Evolutionary conservation across 805 yeast species (phyloP).

Genomic region (Yarrowia divulgata): DNA sequence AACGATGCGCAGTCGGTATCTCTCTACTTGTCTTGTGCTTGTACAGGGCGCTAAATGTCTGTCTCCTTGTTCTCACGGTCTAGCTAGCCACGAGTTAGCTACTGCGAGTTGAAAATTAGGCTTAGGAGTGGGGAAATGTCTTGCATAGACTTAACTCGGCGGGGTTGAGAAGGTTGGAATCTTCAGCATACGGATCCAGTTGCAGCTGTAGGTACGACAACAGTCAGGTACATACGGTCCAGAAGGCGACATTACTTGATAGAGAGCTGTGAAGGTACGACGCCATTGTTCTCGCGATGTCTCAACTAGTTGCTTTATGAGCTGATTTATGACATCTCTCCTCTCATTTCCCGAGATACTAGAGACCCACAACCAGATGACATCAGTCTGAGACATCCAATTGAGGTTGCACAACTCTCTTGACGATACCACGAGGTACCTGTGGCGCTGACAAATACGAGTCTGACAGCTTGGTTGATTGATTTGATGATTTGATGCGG

Average conservation of each 20-base stretch:
- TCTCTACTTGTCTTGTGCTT: background rate
- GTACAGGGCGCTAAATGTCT: too few relatives aligned
- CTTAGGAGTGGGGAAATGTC: constrained; percentile 33
- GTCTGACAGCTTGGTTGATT: background rate
- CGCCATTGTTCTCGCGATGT: background rate
- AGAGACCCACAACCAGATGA: background rate
- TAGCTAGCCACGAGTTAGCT: too few relatives aligned
- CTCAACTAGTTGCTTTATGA: background rate
- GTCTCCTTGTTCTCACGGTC: too few relatives aligned
- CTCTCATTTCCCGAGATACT: background rate
- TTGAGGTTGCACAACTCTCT: background rate
- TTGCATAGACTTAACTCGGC: constrained; percentile 23
- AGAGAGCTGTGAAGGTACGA: too few relatives aligned
- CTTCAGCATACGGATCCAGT: background rate
- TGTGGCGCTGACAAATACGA: background rate
- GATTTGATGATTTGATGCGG: too few relatives aligned
- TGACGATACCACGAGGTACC: background rate
- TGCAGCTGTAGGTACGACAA: background rate
- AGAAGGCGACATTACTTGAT: background rate
- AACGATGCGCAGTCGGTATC: background rate
- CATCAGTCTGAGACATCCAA: background rate
- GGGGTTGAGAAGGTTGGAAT: constrained; percentile 25
- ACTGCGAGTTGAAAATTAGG: background rate
- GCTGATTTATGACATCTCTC: too few relatives aligned
- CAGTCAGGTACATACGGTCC: background rate